Evolutionary conservation across 805 yeast species (phyloP), one percentile per base, ranked within the genome.

Genomic region (Kuraishia borneana): DNA sequence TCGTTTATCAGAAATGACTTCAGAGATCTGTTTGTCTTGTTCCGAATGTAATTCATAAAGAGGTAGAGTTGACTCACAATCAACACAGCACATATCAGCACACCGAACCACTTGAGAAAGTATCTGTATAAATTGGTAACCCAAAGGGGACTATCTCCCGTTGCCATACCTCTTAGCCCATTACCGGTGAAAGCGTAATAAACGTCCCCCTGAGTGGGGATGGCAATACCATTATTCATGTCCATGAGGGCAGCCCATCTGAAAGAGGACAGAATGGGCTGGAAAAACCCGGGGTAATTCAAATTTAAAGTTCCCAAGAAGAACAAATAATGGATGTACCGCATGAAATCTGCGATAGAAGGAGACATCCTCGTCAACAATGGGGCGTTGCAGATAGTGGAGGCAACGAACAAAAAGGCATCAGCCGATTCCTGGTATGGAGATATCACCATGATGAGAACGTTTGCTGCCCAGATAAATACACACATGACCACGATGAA

Each of bases 241-340:
- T 36, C 65, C 37, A 74, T 49, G n/a, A 78, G 51, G 1, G 75
- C 69, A 28, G 68, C 56, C 84, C 84, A 76, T 13, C 70, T 51
- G 14, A 71, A 45, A 12, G 63, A 53, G 3, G 73, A 58, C 31
- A 74, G 50, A 10, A 71, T 48, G 1, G 80, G 80, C 39, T 68
- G 79, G 38, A 65, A 71, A 45, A 70, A 75, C 1, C 80, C 83
- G 0, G 87, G 85, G 42, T 70, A 78, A 18, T 60, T 54, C 14
- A 78, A 47, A 41, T 65, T 63, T 20, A 79, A 54, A 3, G 72
- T 78, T 5, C 69, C 70, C 42, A 70, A 60, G 46, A 76, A 71
- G 29, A 73, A 63, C 1, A 75, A 68, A 54, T 68, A 77, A 46
- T 79, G 85, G 22, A 74, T 46, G 49, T 75, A 76, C 14, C 61